These are phyloP conservation scores for Endoconidiophora polonica DNA, from an alignment of 2,329 filamentous ascomycete genomes.

Conservation along the genomic window DNA sequence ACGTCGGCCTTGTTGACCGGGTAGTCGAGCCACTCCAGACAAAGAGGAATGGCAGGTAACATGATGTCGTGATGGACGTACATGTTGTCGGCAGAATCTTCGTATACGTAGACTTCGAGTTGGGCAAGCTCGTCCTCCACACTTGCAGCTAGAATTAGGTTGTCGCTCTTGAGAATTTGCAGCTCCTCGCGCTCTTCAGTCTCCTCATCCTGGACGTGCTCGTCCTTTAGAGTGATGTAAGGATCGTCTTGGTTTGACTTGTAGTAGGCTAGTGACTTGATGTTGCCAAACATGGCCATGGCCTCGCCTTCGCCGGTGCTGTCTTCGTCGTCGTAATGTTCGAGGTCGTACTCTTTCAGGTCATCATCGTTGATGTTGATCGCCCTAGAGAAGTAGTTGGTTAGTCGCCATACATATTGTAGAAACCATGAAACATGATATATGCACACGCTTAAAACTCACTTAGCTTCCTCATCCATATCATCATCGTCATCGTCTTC, in stretches of 20 bases:
- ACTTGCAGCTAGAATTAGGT: slow-evolving; percentile 79
- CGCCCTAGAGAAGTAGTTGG: not conserved
- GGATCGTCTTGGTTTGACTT: slow-evolving; percentile 88
- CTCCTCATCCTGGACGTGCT: slow-evolving; percentile 55
- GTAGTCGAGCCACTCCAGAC: slow-evolving; percentile 87
- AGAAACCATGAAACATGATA: not conserved
- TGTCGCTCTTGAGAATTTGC: slow-evolving; percentile 83
- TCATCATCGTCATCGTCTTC: slow-evolving; percentile 4
- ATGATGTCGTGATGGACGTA: slow-evolving; percentile 99
- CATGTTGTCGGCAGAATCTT: slow-evolving; percentile 85
- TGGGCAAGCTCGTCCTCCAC: slow-evolving; percentile 95
- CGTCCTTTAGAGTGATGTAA: slow-evolving; percentile 76
- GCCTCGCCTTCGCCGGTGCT: slow-evolving; percentile 40
- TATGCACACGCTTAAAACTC: not conserved
- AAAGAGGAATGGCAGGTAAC: slow-evolving; percentile 89
- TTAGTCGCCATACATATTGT: slow-evolving; percentile 13
- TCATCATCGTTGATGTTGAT: slow-evolving; percentile 57
- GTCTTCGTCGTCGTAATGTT: slow-evolving; percentile 66
- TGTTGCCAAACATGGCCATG: slow-evolving; percentile 87
- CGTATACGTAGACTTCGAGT: slow-evolving; percentile 93
- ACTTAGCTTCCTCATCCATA: slow-evolving; percentile 12
- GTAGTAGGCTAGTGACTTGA: slow-evolving; percentile 87
- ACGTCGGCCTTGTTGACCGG: slow-evolving; percentile 57
- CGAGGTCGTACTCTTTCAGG: slow-evolving; percentile 88
- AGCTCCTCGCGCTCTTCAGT: slow-evolving; percentile 76